Evolutionary conservation across 1,284 basidiomycete genomes (phyloP).

Genomic region (Moesziomyces antarcticus): DNA sequence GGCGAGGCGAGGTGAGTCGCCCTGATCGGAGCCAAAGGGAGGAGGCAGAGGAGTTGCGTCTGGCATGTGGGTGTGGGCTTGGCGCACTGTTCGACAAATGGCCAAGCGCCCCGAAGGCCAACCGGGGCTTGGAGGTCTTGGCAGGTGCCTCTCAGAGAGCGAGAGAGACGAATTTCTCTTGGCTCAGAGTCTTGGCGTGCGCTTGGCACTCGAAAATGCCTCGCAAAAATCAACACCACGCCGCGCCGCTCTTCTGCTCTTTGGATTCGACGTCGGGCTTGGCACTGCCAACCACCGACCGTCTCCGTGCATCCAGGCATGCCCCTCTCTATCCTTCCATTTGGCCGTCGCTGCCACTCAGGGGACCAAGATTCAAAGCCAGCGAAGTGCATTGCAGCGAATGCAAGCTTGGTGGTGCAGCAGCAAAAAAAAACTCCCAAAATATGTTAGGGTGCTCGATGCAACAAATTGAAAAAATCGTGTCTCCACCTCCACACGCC

Average conservation of each 20-base stretch:
- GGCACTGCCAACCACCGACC: not conserved
- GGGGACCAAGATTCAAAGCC: no score
- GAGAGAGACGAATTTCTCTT: slow-evolving; percentile 7
- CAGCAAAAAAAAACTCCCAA: no score
- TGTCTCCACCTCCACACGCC: no score
- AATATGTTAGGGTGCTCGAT: no score
- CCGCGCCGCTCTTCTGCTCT: not conserved
- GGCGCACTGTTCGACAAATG: slow-evolving; percentile 26
- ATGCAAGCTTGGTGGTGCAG: no score
- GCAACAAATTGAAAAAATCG: no score
- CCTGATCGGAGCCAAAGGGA: no score
- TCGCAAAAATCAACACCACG: not conserved
- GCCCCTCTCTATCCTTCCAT: not conserved
- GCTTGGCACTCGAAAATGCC: slow-evolving; percentile 17
- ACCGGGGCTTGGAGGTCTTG: not conserved
- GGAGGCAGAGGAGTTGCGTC: not conserved
- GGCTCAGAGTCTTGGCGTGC: slow-evolving; percentile 28
- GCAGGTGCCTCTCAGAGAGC: slow-evolving; percentile 1
- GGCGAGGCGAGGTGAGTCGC: not conserved
- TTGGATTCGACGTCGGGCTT: not conserved
- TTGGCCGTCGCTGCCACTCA: not conserved
- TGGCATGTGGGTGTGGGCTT: slow-evolving; percentile 1
- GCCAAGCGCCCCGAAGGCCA: not conserved
- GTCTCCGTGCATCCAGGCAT: not conserved
- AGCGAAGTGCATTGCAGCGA: no score